Evolutionary conservation across 805 yeast genomes (phyloP), one percentile per base, ranked within the genome.

Genomic region (Candida manassasensis): DNA sequence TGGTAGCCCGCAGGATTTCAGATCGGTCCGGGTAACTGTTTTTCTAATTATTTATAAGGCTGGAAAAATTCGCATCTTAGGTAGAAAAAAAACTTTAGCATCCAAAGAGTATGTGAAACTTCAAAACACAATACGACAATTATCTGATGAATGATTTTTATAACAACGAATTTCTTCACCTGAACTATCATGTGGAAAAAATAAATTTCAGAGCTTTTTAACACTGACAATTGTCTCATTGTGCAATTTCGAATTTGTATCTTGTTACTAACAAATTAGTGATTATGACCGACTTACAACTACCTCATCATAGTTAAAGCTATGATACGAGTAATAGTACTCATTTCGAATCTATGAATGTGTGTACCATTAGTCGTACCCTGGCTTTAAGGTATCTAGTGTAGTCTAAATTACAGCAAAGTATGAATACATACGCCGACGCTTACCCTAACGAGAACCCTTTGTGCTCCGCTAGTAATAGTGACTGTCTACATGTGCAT

Each of bases 161-260:
- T 43, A 53, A 55, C 59, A 55, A 61, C 66, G 83, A 77, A 77
- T 77, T 77, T 77, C 83, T 77, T 77, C 83, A 77, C 73, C 83
- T 77, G 81, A 77, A 73, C 47, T 53, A 52, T 63, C 69, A 57
- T 72, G 75, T 72, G 65, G 81, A 73, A 70, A 69, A 72, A 56
- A 52, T 48, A 61, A 67, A 62, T 64, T 51, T 53, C 81, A 71
- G 77, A 72, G 83, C 83, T 77, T 77, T 77, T 77, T 77, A 77
- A 77, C 82, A 73, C 83, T 77, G 83, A 72, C 33, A 55, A 27
- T 12, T 22, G 31, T 24, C 21, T 25, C 27, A 27, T 14, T 13
- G 10, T 29, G 9, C 19, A 22, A n/a, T 5, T 18, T 18, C 9
- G 8, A 29, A 9, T 8, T 19, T 29, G 10, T n/a, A 6, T 8